Percentiles rank a stretch among this genome's conserved stretches.
Conservation (phyloP, 2,329 filamentous ascomycete genomes). For the Phialemonium atrogriseum region DNA sequence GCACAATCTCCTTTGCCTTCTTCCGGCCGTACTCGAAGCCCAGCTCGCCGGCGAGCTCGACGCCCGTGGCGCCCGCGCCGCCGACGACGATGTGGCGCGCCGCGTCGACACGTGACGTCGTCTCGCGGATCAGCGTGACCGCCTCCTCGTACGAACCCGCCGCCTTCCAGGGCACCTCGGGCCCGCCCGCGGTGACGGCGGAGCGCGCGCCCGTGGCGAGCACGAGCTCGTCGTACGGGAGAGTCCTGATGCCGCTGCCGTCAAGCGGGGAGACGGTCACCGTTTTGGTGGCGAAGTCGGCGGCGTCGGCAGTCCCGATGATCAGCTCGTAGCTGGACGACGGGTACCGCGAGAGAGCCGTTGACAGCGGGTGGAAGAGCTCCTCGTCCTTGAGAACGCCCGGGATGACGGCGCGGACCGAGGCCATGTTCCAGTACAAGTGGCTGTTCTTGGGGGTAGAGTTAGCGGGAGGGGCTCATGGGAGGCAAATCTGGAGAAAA, state of each 20-base stretch:
- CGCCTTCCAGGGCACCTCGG: conserved; percentile 42
- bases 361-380: conserved; percentile 39
- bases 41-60: conserved; percentile 48
- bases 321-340: conserved; percentile 41
- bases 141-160: conserved; percentile 37
- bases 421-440: conserved; percentile 51
- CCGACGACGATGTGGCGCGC: conserved; percentile 48
- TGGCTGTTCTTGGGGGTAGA: conserved; percentile 37
- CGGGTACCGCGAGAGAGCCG: conserved; percentile 42
- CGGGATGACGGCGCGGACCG: conserved; percentile 46
- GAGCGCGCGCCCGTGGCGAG: conserved; percentile 46
- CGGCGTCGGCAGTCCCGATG: conserved; percentile 37
- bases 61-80: conserved; percentile 47
- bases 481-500: not conserved
- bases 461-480: not conserved
- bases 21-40: conserved; percentile 34
- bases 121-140: conserved; percentile 28
- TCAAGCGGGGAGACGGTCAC: conserved; percentile 28
- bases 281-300: conserved; percentile 32
- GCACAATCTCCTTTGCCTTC: conserved; percentile 38
- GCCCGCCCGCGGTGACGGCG: conserved; percentile 14
- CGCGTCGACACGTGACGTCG: conserved; percentile 29
- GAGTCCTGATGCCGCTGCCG: conserved; percentile 19
- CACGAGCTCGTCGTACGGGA: conserved; percentile 49
- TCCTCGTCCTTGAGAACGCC: conserved; percentile 39